Percentiles rank a stretch among this genome's conserved stretches.
phyloP scores from a whole-genome alignment of 2,329 filamentous ascomycete genomes.

The Alternaria angustiovoidea region DNA sequence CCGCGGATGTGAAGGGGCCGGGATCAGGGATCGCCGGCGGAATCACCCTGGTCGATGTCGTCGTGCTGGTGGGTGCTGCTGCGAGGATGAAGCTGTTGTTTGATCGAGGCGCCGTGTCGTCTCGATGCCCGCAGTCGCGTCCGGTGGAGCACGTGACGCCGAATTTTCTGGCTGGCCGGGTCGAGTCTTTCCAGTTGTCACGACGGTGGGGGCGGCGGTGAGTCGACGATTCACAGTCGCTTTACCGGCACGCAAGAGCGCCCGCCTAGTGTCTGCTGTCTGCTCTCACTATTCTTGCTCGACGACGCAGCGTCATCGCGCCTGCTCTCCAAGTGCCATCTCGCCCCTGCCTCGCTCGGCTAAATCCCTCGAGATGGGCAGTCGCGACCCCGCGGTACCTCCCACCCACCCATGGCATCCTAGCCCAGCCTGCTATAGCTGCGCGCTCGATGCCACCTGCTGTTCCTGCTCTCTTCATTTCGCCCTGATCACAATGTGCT shows the following conservation, averaged over 20 bases:
- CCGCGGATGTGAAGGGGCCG: conserved; percentile 38
- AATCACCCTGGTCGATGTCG: conserved; percentile 5
- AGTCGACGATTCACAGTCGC: too few relatives aligned
- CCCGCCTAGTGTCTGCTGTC: background rate
- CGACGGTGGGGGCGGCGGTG: background rate
- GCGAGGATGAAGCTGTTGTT: background rate
- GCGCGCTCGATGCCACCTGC: conserved; percentile 22
- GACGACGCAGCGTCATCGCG: conserved; percentile 1
- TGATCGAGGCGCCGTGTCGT: background rate
- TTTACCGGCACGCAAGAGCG: background rate
- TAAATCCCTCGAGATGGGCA: conserved; percentile 32
- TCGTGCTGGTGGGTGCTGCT: background rate
- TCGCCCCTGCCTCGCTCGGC: conserved; percentile 24
- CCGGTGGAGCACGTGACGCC: conserved; percentile 33
- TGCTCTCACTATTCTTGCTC: background rate
- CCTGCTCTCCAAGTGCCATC: background rate
- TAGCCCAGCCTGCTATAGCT: conserved; percentile 25
- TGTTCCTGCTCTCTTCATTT: conserved; percentile 30
- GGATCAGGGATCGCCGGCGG: conserved; percentile 40
- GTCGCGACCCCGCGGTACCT: conserved; percentile 21
- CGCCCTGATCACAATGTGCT: conserved; percentile 30
- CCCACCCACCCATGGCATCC: conserved; percentile 14
- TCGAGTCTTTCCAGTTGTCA: background rate
- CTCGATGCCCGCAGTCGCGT: conserved; percentile 7
- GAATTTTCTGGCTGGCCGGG: background rate